Evolutionary conservation across 2,329 filamentous ascomycete genomes (phyloP), one percentile per base, ranked within the genome.

Genomic region (Bipolaris oryzae): DNA sequence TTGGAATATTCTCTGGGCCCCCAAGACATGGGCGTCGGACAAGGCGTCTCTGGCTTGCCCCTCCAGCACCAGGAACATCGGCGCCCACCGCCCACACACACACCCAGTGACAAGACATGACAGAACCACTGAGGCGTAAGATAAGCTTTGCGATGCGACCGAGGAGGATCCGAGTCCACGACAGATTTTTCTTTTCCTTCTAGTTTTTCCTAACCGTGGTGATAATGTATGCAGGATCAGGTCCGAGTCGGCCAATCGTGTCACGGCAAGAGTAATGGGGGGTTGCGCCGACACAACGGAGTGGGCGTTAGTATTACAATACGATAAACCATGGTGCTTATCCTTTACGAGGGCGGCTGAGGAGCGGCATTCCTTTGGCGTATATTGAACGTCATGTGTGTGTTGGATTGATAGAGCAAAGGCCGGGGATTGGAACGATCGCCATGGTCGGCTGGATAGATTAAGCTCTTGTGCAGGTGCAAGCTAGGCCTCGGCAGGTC

Each of bases 351-450:
- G 25, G 13, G 18, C 41, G 45, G 25, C 51, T 43, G 37, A 49
- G 47, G 51, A 11, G 37, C 45, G 28, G 45, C 47, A 34, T 35
- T 48, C 48, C 31, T 33, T 41, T n/a, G 33, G 5, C 25, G 42
- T 28, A 20, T 7, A 23, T n/a, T 35, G 48, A 16, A 38, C 43
- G 45, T 54, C 18, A 54, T 23, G 44, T 41, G 6, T 5, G 41
- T 37, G 43, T 38, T 45, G 45, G 31, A 33, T 31, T 55, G 55
- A 58, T 51, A 55, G 42, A 49, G 35, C 33, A 45, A 44, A 28
- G 18, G 41, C n/a, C 33, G 51, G 42, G 55, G 51, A 58, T 50
- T 58, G 55, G 55, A 50, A 41, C 18, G 46, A 43, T 55, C 21
- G 44, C 15, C 54, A 31, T 42, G 7, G 42, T 46, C 55, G 45